Evolutionary conservation across 2,329 filamentous ascomycete species (phyloP).

Genomic region (Cyphellophora europaea): DNA sequence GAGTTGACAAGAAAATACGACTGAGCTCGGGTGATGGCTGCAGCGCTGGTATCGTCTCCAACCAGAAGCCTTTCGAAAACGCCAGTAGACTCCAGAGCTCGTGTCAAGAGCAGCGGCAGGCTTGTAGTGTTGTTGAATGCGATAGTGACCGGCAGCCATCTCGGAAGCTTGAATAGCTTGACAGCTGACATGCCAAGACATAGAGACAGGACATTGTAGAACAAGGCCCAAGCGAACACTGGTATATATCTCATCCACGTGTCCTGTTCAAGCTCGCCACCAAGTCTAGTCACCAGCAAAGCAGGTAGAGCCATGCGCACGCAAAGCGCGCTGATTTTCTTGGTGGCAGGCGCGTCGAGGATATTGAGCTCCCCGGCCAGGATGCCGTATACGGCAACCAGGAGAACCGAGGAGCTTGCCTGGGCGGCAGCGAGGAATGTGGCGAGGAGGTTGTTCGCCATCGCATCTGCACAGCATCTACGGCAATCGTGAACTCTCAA

Average conservation of each 20-base stretch:
- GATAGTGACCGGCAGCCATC: conserved; percentile 45
- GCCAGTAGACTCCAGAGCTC: conserved; percentile 46
- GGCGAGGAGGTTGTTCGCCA: conserved; percentile 16
- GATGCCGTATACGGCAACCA: conserved; percentile 46
- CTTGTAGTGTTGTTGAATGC: conserved; percentile 51
- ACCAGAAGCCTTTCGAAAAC: conserved; percentile 42
- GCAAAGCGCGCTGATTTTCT: conserved; percentile 43
- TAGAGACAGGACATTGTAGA: conserved; percentile 42
- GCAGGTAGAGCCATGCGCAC: conserved; percentile 46
- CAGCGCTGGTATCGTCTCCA: conserved; percentile 31
- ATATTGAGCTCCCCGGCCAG: conserved; percentile 41
- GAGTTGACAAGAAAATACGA: conserved; percentile 59
- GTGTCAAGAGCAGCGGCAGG: conserved; percentile 42
- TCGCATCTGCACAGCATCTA: too few species aligned
- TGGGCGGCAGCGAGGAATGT: conserved; percentile 45
- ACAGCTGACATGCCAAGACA: conserved; percentile 35
- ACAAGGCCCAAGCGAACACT: conserved; percentile 39
- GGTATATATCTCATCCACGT: conserved; percentile 40
- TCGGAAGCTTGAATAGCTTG: conserved; percentile 38
- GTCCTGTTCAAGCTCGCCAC: conserved; percentile 39
- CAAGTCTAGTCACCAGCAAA: conserved; percentile 44
- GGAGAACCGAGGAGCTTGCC: conserved; percentile 43
- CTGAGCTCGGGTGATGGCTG: conserved; percentile 50
- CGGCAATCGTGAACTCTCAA: too few species aligned
- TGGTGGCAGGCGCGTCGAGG: conserved; percentile 37